These are phyloP conservation scores for Leishmania lainsoni DNA, from an alignment of 208 protist genomes.

Conservation along the genomic window DNA sequence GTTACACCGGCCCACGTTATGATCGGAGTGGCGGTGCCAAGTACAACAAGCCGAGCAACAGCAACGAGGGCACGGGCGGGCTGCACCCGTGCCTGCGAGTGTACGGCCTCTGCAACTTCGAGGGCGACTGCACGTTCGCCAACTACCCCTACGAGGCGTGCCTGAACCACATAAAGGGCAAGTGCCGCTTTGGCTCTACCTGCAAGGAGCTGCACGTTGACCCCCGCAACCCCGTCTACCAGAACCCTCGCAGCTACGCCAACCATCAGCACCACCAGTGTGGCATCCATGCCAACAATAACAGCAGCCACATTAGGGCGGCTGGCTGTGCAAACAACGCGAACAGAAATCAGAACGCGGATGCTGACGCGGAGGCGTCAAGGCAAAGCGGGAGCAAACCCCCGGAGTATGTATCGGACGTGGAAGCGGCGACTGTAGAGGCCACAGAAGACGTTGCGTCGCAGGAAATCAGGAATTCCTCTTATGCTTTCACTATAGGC, in stretches of 20 bases:
- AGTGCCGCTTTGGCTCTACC: conserved; percentile 82
- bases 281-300: conserved; percentile 6
- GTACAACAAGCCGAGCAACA: conserved; percentile 17
- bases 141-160: conserved; percentile 90
- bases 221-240: conserved; percentile 49
- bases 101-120: conserved; percentile 91
- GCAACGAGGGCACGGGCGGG: conserved; percentile 29
- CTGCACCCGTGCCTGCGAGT: conserved; percentile 87
- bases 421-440: background rate
- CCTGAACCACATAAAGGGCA: conserved; percentile 91
- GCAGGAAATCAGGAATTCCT: background rate
- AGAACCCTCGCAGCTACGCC: conserved; percentile 58
- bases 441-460: background rate
- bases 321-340: conserved; percentile 2
- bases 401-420: conserved; percentile 1
- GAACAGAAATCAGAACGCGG: conserved; percentile 7
- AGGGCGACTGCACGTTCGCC: conserved; percentile 86
- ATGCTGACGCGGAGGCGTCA: conserved; percentile 1
- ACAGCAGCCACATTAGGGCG: conserved; percentile 10
- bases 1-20: conserved; percentile 10
- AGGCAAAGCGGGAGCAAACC: conserved; percentile 1
- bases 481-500: background rate
- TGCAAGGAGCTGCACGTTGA: conserved; percentile 92
- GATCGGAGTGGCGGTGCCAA: conserved; percentile 23
- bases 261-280: conserved; percentile 39